Conservation (phyloP, 805 yeast species). For the Kluyveromyces wickerhamii region DNA sequence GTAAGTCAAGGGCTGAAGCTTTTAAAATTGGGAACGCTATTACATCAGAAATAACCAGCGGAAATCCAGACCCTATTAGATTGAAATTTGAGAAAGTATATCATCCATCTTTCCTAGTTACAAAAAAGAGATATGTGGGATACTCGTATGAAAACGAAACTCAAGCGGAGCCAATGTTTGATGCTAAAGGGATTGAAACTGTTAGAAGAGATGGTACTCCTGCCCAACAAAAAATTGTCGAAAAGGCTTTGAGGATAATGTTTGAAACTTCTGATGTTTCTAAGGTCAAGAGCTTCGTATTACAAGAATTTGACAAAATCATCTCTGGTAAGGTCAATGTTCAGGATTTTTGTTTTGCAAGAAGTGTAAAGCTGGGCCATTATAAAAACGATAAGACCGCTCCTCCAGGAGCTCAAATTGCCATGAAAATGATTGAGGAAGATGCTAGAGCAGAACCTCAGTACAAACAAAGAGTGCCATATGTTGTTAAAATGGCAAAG, state of each 20-base stretch:
- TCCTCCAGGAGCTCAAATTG: constrained; percentile 89
- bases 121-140: constrained; percentile 91
- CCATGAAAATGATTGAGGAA: constrained; percentile 48
- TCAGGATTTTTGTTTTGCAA: constrained; percentile 86
- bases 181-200: constrained; percentile 96
- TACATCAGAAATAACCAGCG: constrained; percentile 51
- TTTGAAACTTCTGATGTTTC: constrained; percentile 72
- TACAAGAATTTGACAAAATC: constrained; percentile 60
- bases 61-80: constrained; percentile 73
- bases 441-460: constrained; percentile 81
- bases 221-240: constrained; percentile 79
- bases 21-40: constrained; percentile 66
- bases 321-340: constrained; percentile 54
- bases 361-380: constrained; percentile 77
- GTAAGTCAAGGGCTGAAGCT: constrained; percentile 68
- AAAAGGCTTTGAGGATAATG: constrained; percentile 53
- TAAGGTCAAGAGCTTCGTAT: constrained; percentile 54
- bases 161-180: constrained; percentile 60
- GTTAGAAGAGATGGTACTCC: constrained; percentile 92
- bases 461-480: constrained; percentile 81
- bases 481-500: constrained; percentile 61
- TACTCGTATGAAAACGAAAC: constrained; percentile 55
- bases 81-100: constrained; percentile 91
- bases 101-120: constrained; percentile 71
- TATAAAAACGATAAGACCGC: constrained; percentile 64